phyloP scores from a whole-genome alignment of 2,329 filamentous ascomycete genomes.

The Juglanconis oblonga region DNA sequence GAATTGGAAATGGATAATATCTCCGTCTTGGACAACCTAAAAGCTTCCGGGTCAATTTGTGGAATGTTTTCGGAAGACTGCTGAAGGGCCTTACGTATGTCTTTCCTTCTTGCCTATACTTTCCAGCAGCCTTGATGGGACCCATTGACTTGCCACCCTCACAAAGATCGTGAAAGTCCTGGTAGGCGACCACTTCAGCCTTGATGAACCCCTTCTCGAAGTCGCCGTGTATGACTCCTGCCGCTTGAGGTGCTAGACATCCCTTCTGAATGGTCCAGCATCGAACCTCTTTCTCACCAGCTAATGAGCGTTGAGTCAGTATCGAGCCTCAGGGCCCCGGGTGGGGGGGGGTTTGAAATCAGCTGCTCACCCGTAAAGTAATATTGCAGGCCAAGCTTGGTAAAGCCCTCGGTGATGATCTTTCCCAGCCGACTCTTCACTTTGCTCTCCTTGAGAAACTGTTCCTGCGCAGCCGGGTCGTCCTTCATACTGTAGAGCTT shows the following conservation, averaged over 20 bases:
- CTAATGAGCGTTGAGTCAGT: slow-evolving; percentile 19
- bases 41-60: slow-evolving; percentile 20
- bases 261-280: slow-evolving; percentile 41
- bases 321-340: background rate
- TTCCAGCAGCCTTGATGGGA: slow-evolving; percentile 43
- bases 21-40: slow-evolving; percentile 40
- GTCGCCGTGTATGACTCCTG: slow-evolving; percentile 39
- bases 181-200: slow-evolving; percentile 42
- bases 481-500: slow-evolving; percentile 38
- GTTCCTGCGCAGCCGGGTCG: slow-evolving; percentile 31
- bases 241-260: slow-evolving; percentile 38
- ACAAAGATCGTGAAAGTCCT: slow-evolving; percentile 43
- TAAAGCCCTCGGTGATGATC: slow-evolving; percentile 43
- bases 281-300: slow-evolving; percentile 43
- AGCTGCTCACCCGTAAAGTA: slow-evolving; percentile 37
- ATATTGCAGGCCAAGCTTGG: slow-evolving; percentile 41
- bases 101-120: slow-evolving; percentile 43
- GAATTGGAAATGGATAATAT: slow-evolving; percentile 43
- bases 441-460: slow-evolving; percentile 38
- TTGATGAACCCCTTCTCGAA: slow-evolving; percentile 45
- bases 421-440: slow-evolving; percentile 40
- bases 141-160: slow-evolving; percentile 41
- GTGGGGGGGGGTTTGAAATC: background rate
- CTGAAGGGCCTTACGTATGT: slow-evolving; percentile 32
- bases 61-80: background rate